Evolutionary conservation across 208 protist genomes (phyloP), one percentile per base, ranked within the genome.

Genomic region (Tetramitus jugosus): DNA sequence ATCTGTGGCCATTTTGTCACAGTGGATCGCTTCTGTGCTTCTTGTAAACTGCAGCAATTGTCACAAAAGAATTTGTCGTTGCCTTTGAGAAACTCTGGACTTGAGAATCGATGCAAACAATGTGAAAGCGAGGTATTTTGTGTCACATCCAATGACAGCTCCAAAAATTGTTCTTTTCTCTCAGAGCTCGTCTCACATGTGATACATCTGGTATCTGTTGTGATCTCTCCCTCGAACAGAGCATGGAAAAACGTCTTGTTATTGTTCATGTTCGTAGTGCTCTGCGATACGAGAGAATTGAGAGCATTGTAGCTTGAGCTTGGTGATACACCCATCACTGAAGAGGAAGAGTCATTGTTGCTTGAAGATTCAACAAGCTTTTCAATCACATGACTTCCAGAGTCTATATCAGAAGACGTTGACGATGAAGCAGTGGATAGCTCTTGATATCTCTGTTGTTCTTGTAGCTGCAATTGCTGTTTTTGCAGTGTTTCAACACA

Each of bases 51-150:
- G 35, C 81, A 81, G 78, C 92, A 95, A 37, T 74, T 60, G 35
- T 93, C 90, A 81, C 91, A 94, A 78, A 86, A 82, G 26, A 95
- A 77, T 72, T 91, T 93, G 78, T 95, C 92, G 13, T 85, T 79
- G 20, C 86, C 85, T 76, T 85, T 84, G 79, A 95, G 88, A 75
- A 87, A 86, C 82, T 94, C 90, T 6, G 86, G 83, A 56, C 86
- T 81, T 39, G 85, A 84, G 76, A 93, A 93, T 79, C 91, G 84
- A 45, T 82, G 80, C 29, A 94, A 76, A 76, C 90, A 93, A 74
- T 80, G 78, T 40, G 84, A 83, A 40, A 95, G 89, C 46, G 92
- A 95, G 67, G 81, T 83, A 53, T 90, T 88, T 79, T 90, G 89
- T 52, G 60, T 60, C 26, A 91, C 88, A 62, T 94, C 88, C 8